phyloP scores from a whole-genome alignment of 192 early-diverging fungal species.

The Coemansia sp. region DNA sequence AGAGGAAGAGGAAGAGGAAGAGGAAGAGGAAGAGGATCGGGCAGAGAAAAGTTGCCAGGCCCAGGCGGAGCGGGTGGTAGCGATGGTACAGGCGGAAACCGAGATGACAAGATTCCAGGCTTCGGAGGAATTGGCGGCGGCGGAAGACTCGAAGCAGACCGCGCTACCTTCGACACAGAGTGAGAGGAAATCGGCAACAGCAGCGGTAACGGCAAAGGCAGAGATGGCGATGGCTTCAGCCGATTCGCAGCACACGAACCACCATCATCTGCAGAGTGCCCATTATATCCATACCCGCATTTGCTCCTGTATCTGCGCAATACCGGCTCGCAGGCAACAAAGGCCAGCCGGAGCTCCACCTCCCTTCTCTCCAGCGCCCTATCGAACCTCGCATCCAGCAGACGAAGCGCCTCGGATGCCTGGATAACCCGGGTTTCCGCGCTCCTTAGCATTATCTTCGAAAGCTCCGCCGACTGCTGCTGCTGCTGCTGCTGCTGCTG shows the following conservation, averaged over 20 bases:
- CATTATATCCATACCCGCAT: background rate
- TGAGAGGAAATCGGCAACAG: too few relatives aligned
- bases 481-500: too few relatives aligned
- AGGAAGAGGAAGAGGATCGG: background rate
- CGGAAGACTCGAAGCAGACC: too few relatives aligned
- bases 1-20: too few relatives aligned
- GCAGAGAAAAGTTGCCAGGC: background rate
- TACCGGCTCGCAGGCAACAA: constrained; percentile 11
- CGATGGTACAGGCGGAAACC: too few relatives aligned
- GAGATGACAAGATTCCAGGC: too few relatives aligned
- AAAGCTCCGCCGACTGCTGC: constrained; percentile 7
- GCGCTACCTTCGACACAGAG: background rate
- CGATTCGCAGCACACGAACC: too few relatives aligned
- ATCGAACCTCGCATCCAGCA: background rate
- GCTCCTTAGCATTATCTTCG: background rate
- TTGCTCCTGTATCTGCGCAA: background rate
- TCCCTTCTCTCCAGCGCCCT: constrained; percentile 1
- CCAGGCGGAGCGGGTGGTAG: background rate
- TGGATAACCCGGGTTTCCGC: background rate
- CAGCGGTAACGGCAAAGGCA: too few relatives aligned
- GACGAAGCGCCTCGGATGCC: background rate
- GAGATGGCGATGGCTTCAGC: too few relatives aligned
- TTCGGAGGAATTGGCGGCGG: too few relatives aligned
- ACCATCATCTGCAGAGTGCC: too few relatives aligned
- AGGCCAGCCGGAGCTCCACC: constrained; percentile 9